Percentiles rank a stretch among this genome's conserved stretches.
These are phyloP conservation scores for Fimicolochytrium jonesii DNA, from an alignment of 192 early-diverging fungal species.

Conservation along the genomic window DNA sequence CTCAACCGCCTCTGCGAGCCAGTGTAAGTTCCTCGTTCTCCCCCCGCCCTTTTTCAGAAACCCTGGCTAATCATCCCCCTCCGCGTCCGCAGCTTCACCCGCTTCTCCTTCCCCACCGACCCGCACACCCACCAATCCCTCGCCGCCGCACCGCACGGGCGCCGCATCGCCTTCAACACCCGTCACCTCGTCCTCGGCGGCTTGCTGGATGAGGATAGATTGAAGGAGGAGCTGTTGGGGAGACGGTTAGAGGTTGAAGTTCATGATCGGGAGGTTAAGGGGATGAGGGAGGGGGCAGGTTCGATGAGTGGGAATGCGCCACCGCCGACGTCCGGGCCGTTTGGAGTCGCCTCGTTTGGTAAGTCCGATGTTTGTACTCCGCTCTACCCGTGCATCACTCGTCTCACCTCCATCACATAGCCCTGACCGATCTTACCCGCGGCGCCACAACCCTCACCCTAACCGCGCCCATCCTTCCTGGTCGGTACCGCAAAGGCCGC, in stretches of 20 bases:
- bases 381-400: too few relatives aligned
- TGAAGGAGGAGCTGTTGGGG: conserved; percentile 23
- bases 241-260: conserved; percentile 26
- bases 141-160: not conserved
- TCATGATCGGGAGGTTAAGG: conserved; percentile 33
- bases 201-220: conserved; percentile 18
- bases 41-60: too few relatives aligned
- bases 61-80: not conserved
- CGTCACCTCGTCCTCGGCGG: conserved; percentile 34
- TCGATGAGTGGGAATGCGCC: too few relatives aligned
- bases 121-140: conserved; percentile 20
- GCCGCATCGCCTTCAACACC: conserved; percentile 18
- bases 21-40: too few relatives aligned
- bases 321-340: too few relatives aligned
- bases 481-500: not conserved
- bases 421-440: conserved; percentile 15
- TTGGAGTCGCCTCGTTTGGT: conserved; percentile 16
- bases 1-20: conserved; percentile 23
- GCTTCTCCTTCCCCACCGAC: conserved; percentile 30
- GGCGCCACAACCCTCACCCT: conserved; percentile 6
- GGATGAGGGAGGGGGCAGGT: too few relatives aligned
- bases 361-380: too few relatives aligned
- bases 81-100: conserved; percentile 9
- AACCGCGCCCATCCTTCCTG: conserved; percentile 7
- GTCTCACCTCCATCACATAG: too few relatives aligned